Base-by-base conservation (phyloP, 2,329 filamentous ascomycete species). In the Penicillium sp. region DNA sequence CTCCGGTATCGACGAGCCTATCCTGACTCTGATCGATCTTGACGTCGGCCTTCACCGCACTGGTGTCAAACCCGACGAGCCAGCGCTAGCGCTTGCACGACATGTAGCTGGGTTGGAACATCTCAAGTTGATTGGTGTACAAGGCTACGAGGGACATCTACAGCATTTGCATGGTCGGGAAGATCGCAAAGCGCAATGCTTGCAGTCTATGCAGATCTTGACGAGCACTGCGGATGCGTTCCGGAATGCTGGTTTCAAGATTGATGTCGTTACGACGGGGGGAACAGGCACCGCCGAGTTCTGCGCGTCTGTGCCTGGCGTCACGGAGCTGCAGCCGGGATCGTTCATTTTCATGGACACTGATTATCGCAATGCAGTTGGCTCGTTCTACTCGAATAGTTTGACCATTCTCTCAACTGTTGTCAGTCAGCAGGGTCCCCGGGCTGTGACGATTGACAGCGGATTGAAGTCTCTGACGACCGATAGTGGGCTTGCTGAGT, bases 301-400 rank as follows among this genome's bases (percentile, higher is more conserved):
- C 46, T 76, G 73, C 37, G 72, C 66, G 1, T 64, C 57, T 0
- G 70, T 73, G 0, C 65, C 67, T 0, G 73, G 72, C 0, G 64
- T 76, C 0, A 76, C 72, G 1, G 73, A 76, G 47, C 58, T 76
- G 1, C 73, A 76, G 48, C 73, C 73, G 0, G 73, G 73, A 0
- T 73, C 69, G 0, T 76, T 76, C 41, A 66, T 76, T 38, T 76
- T 76, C 51, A 76, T 76, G 73, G 73, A 76, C 39, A 73, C 72
- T 2, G 73, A 76, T 48, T 76, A 76, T 46, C 66, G 72, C 2
- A 71, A 72, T 35, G 73, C 73, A 0, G 62, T 76, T 0, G 73
- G 73, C 1, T 56, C 61, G 0, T 66, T 67, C 37, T 76, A 71
- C 49, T 60, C 62, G 0, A 69, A 75, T 45, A 74, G 70, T 31